A percentile compares a stretch with the other conserved stretches of the same genome.
These are phyloP conservation scores for Cystobasidium onofrii DNA, from an alignment of 768 basidiomycete species.

Conservation along the genomic window DNA sequence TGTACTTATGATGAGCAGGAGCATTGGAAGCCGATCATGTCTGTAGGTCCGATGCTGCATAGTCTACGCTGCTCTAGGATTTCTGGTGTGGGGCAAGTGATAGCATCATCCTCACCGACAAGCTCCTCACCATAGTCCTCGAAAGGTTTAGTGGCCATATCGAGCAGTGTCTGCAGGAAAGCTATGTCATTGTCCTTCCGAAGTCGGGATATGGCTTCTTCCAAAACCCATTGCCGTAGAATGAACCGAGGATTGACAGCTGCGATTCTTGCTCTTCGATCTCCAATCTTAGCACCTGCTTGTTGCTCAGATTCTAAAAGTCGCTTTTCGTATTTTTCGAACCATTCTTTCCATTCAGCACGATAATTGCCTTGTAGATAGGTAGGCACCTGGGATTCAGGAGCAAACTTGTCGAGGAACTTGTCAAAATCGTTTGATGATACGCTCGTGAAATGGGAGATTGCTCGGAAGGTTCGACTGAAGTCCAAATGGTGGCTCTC, in stretches of 20 bases:
- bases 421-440: slow-evolving; percentile 27
- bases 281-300: slow-evolving; percentile 25
- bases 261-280: slow-evolving; percentile 52
- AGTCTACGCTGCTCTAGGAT: slow-evolving; percentile 37
- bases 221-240: slow-evolving; percentile 87
- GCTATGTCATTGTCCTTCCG: slow-evolving; percentile 59
- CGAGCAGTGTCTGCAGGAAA: slow-evolving; percentile 70
- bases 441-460: slow-evolving; percentile 58
- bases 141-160: slow-evolving; percentile 84
- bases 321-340: slow-evolving; percentile 54
- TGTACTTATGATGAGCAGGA: slow-evolving; percentile 36
- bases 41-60: slow-evolving; percentile 33
- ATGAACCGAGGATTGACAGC: slow-evolving; percentile 81
- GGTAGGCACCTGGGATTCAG: slow-evolving; percentile 12
- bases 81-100: slow-evolving; percentile 28
- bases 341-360: slow-evolving; percentile 39
- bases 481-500: slow-evolving; percentile 73
- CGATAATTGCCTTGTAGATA: neutral
- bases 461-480: slow-evolving; percentile 68
- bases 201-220: slow-evolving; percentile 75
- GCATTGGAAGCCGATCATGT: slow-evolving; percentile 42
- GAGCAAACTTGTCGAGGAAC: slow-evolving; percentile 39
- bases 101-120: slow-evolving; percentile 51
- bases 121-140: slow-evolving; percentile 69
- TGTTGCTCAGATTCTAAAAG: slow-evolving; percentile 45